A percentile compares a stretch with the other conserved stretches of the same genome.
phyloP scores from a whole-genome alignment of 2,329 filamentous ascomycete species.

The Fusarium chlamydosporum region DNA sequence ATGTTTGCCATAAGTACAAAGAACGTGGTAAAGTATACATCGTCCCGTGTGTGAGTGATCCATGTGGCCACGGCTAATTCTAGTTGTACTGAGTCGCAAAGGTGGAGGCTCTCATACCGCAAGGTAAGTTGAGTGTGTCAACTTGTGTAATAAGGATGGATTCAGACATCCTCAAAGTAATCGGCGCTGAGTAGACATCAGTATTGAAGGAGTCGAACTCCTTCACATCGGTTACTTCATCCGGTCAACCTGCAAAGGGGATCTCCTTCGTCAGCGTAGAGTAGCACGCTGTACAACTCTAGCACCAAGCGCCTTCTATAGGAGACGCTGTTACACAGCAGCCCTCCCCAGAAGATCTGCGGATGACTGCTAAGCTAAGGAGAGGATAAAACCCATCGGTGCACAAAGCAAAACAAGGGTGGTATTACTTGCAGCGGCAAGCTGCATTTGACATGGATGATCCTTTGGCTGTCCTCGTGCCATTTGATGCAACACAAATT shows the following conservation, averaged over 20 bases:
- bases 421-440: conserved; percentile 49
- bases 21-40: too few relatives aligned
- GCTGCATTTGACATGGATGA: conserved; percentile 43
- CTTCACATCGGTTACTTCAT: background rate
- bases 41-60: background rate
- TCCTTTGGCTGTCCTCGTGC: conserved; percentile 46
- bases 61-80: background rate
- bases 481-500: conserved; percentile 40
- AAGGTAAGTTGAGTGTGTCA: background rate
- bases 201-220: background rate
- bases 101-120: too few relatives aligned
- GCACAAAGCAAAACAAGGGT: conserved; percentile 24
- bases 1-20: background rate
- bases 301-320: conserved; percentile 3
- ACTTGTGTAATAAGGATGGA: background rate
- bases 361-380: conserved; percentile 19
- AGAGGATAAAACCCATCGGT: conserved; percentile 4
- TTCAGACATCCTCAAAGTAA: background rate
- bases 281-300: conserved; percentile 2
- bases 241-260: background rate
- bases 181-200: background rate
- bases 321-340: conserved; percentile 9
- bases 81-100: background rate
- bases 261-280: background rate
- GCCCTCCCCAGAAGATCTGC: conserved; percentile 1